Conservation (phyloP, 2,329 filamentous ascomycete species). For the Exophiala aquamarina region DNA sequence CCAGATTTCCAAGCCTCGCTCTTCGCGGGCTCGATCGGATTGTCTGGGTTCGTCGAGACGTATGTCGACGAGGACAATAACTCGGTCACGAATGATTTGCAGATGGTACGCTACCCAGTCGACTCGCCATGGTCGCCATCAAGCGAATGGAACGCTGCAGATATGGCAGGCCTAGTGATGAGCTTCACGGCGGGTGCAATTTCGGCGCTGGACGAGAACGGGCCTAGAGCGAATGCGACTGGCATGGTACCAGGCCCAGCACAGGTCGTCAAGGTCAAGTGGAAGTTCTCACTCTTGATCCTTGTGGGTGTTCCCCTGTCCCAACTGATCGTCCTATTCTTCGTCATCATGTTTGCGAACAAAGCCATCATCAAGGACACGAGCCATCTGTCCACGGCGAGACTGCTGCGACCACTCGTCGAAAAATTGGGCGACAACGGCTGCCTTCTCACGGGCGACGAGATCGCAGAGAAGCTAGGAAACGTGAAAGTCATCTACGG, state of each 20-base stretch:
- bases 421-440: constrained; percentile 20
- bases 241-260: constrained; percentile 68
- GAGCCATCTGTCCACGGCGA: constrained; percentile 18
- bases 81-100: constrained; percentile 3
- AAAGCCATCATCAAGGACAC: constrained; percentile 26
- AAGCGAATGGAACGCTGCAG: constrained; percentile 3
- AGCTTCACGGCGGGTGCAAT: constrained; percentile 20
- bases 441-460: constrained; percentile 22
- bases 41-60: constrained; percentile 12
- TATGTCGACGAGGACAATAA: not conserved
- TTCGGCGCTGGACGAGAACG: constrained; percentile 15
- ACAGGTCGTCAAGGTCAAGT: constrained; percentile 83
- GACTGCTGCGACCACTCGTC: constrained; percentile 21
- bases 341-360: constrained; percentile 17
- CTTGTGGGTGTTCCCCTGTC: constrained; percentile 19
- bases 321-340: constrained; percentile 16
- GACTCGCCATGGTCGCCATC: constrained; percentile 34
- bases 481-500: constrained; percentile 24
- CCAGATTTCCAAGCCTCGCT: constrained; percentile 16
- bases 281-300: constrained; percentile 16
- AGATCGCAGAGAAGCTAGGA: constrained; percentile 24
- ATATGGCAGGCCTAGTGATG: constrained; percentile 16
- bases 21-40: constrained; percentile 23
- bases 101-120: constrained; percentile 13
- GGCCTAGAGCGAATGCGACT: constrained; percentile 61